Evolutionary conservation across 2,329 filamentous ascomycete genomes (phyloP), one percentile per base, ranked within the genome.

Genomic region (Coniochaeta prunicola): DNA sequence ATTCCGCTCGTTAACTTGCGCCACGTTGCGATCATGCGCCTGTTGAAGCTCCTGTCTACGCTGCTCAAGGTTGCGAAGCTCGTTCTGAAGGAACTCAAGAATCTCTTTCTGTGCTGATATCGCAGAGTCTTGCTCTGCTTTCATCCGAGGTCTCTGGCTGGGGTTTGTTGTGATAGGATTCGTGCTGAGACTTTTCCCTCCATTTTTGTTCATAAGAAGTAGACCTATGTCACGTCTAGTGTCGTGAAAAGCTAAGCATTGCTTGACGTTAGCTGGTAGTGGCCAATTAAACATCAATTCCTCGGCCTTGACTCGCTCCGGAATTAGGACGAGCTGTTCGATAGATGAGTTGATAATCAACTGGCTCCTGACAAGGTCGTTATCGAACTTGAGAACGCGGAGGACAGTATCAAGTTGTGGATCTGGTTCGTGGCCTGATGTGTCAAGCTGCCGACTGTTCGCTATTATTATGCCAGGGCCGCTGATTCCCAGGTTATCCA

Each of bases 301-400:
- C 48, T 87, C 79, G 1, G 88, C 94, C 59, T 90, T 82, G 1
- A 79, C 72, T 30, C 89, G 79, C 31, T 87, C 78, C 58, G 86
- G 78, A 58, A 97, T 85, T 0, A 99, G 78, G 6, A 96, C 83
- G 8, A 88, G 85, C 70, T 97, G 92, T 62, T 99, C 94, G 57
- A 97, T 91, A 7, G 77, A 75, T 65, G 91, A 82, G 62, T 87
- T 88, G 69, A 97, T 94, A 67, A 99, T 88, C 53, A 97, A 77
- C 60, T 92, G 87, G 61, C 91, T 89, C 56, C 86, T 86, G 21
- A 97, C 87, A 48, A 89, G 74, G 21, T 89, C 83, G 64, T 93
- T 85, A 61, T 94, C 90, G 62, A 97, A 89, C 72, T 91, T 87
- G 57, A 99, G 78, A 1, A 90, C 85, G 56, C 90, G 83, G 53